Percentiles rank a stretch among this genome's conserved stretches.
phyloP scores from a whole-genome alignment of 1,284 basidiomycete species.

The Schizopora paradoxa region DNA sequence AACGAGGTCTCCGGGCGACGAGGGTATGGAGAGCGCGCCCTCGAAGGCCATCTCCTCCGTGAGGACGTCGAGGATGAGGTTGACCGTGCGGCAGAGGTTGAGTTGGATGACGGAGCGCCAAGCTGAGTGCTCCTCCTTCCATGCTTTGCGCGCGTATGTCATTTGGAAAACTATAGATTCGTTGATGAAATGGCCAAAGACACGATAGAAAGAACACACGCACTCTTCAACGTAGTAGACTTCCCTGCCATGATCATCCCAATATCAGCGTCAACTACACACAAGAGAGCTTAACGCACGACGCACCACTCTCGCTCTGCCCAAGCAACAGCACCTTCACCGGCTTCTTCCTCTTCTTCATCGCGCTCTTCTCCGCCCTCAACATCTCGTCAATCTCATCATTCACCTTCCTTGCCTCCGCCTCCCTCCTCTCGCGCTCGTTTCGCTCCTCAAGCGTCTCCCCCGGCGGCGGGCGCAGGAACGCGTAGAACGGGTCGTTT shows the following conservation, averaged over 20 bases:
- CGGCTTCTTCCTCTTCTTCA: constrained; percentile 45
- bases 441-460: constrained; percentile 41
- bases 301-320: constrained; percentile 50
- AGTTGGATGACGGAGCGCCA: constrained; percentile 65
- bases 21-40: constrained; percentile 6
- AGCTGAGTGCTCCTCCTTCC: constrained; percentile 49
- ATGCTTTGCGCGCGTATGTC: constrained; percentile 45
- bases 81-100: constrained; percentile 57
- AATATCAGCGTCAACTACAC: neutral
- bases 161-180: constrained; percentile 36
- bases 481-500: constrained; percentile 45
- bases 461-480: constrained; percentile 44
- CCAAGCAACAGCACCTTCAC: constrained; percentile 59
- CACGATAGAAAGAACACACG: constrained; percentile 21
- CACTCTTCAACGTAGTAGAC: constrained; percentile 63
- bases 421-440: constrained; percentile 42
- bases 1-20: constrained; percentile 18
- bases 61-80: constrained; percentile 48
- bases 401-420: constrained; percentile 49
- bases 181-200: constrained; percentile 8
- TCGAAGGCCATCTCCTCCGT: constrained; percentile 34
- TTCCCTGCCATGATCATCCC: constrained; percentile 36
- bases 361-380: constrained; percentile 39
- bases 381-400: constrained; percentile 61
- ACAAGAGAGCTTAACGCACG: neutral